Conservation (phyloP, 148 eudicot species). For the Chenopodium quinoa region DNA sequence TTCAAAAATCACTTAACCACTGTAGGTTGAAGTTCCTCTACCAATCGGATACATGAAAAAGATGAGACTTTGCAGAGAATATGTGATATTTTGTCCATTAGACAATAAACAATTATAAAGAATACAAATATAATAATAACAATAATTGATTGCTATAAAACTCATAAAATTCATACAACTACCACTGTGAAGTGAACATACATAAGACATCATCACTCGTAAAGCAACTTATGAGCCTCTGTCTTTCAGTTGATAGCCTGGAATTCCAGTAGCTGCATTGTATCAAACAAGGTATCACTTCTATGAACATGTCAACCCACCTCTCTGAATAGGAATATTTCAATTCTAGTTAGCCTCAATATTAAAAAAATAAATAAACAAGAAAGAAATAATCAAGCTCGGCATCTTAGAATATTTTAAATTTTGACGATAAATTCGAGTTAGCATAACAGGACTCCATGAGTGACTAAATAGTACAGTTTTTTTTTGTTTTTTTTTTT, state of each 20-base stretch:
- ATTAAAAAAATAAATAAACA: no score
- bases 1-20: background rate
- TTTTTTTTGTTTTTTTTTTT: no score
- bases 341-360: background rate
- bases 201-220: conserved; percentile 69
- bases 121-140: background rate
- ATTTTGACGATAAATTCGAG: background rate
- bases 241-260: conserved; percentile 86
- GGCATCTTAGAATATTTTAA: no score
- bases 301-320: background rate
- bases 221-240: conserved; percentile 76
- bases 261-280: conserved; percentile 87
- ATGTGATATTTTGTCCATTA: background rate
- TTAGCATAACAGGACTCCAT: background rate
- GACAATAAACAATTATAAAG: background rate
- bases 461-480: background rate
- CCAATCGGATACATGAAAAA: background rate
- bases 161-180: conserved; percentile 11
- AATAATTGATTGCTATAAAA: background rate
- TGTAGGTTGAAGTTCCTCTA: background rate
- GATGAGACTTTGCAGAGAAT: background rate
- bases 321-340: background rate
- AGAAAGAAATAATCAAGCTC: no score
- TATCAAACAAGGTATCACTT: conserved; percentile 18
- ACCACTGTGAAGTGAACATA: conserved; percentile 41